Percentiles rank a stretch among this genome's conserved stretches.
Evolutionary conservation across 768 basidiomycete species (phyloP).

Genomic region (Boletus subcaerulescens): DNA sequence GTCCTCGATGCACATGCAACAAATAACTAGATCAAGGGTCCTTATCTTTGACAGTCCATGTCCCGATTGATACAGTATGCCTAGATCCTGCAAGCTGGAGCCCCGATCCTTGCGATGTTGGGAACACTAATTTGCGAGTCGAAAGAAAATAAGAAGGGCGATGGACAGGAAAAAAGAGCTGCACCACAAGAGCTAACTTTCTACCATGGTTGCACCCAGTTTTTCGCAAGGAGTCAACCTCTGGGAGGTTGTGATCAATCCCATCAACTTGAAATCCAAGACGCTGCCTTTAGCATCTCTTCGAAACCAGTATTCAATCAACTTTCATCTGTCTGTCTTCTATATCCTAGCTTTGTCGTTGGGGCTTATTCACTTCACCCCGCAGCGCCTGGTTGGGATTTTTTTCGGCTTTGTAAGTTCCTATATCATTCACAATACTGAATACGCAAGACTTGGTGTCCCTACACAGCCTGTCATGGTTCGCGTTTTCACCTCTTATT

Average conservation of each 20-base stretch:
- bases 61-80: background rate
- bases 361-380: background rate
- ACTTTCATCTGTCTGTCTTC: conserved; percentile 6
- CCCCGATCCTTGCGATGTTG: background rate
- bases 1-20: background rate
- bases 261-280: conserved; percentile 1
- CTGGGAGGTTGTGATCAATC: conserved; percentile 6
- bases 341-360: background rate
- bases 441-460: background rate
- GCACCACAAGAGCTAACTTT: background rate
- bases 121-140: background rate
- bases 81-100: background rate
- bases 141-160: background rate
- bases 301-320: conserved; percentile 5
- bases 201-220: conserved; percentile 4
- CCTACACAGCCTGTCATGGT: conserved; percentile 41
- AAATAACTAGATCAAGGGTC: conserved; percentile 22
- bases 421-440: background rate
- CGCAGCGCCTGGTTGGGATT: conserved; percentile 4
- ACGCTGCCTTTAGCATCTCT: conserved; percentile 3
- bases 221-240: conserved; percentile 4
- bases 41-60: conserved; percentile 33
- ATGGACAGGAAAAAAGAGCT: background rate
- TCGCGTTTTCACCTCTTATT: conserved; percentile 60
- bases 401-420: conserved; percentile 6